Conservation (phyloP, 1,284 basidiomycete species). For the Phellopilus nigrolimitatus region DNA sequence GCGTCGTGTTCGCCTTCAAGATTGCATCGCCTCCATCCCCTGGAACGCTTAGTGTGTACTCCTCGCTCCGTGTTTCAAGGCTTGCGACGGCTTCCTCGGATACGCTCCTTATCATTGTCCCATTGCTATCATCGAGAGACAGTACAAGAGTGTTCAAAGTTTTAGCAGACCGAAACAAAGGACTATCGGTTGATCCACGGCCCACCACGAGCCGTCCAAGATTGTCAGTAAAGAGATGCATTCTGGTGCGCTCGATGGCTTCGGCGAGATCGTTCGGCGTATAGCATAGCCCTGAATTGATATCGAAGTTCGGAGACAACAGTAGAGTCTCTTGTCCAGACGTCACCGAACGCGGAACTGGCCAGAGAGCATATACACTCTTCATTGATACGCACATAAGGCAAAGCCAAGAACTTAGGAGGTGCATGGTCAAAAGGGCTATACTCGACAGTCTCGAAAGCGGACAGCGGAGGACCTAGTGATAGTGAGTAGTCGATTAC, state of each 20-base stretch:
- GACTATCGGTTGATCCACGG: slow-evolving; percentile 33
- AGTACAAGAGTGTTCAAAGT: slow-evolving; percentile 8
- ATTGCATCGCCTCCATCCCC: slow-evolving; percentile 53
- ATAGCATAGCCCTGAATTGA: slow-evolving; percentile 35
- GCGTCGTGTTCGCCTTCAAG: slow-evolving; percentile 63
- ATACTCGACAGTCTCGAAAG: neutral
- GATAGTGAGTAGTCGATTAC: neutral
- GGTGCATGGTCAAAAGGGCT: neutral
- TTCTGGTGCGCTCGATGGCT: slow-evolving; percentile 38
- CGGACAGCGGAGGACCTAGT: neutral
- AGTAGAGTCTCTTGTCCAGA: slow-evolving; percentile 48
- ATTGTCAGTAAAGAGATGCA: slow-evolving; percentile 42
- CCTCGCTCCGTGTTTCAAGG: slow-evolving; percentile 55
- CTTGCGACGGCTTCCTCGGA: slow-evolving; percentile 50
- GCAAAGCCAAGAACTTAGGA: neutral
- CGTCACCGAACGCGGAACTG: slow-evolving; percentile 47
- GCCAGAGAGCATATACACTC: slow-evolving; percentile 42
- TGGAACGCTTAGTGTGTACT: slow-evolving; percentile 63
- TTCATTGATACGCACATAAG: neutral
- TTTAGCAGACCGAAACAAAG: neutral
- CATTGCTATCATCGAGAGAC: neutral
- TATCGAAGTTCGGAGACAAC: slow-evolving; percentile 44
- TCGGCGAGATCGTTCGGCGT: slow-evolving; percentile 41
- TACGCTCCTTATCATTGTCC: slow-evolving; percentile 32
- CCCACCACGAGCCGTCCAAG: slow-evolving; percentile 48